Base-by-base conservation (phyloP, 768 basidiomycete genomes). In the Leccinellum rugosiceps region DNA sequence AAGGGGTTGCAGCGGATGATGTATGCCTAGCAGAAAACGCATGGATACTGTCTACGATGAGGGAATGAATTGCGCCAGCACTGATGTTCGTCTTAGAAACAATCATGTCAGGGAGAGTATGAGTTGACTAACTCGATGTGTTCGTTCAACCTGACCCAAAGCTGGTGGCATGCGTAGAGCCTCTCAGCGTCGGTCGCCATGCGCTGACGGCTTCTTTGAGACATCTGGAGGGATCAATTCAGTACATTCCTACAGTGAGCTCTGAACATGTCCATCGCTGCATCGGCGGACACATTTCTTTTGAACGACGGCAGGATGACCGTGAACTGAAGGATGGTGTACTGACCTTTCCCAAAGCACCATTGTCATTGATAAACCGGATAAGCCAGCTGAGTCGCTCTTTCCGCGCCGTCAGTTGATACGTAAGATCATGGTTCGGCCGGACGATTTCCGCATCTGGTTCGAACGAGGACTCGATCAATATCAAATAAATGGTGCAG, bases 161-260 rank as follows among this genome's bases (percentile, higher is more conserved):
- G 75, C 41, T 90, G 86, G 58, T 87, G 83, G 5, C 83, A 86
- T 2, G 92, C 89, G 59, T 87, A 87, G 17, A 96, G 77, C 65
- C 91, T 92, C 72, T 97, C 95, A 2, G 92, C 92, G 66, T 97
- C 90, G 19, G 80, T 82, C 35, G 85, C 87, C 17, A 98, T 76
- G 26, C 79, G 78, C 64, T 94, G 86, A 19, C 93, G 83, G 58
- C 86, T 84, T 38, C 79, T 72, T 75, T 92, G 92, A 8, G 94
- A 88, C 71, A 96, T 86, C 92, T 95, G 64, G 21, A 65, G 11
- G 45, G 23, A 25, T 28, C 28, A 34, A 31, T 31, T 70, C 25
- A 65, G 51, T 38, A 57, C 28, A 6, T 14, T 35, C 45, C 30
- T 21, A 8, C 25, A 30, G 23, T n/a, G 7, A 26, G n/a, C 31